phyloP scores from a whole-genome alignment of 345 rosid species.

The Pugionium cornutum region DNA sequence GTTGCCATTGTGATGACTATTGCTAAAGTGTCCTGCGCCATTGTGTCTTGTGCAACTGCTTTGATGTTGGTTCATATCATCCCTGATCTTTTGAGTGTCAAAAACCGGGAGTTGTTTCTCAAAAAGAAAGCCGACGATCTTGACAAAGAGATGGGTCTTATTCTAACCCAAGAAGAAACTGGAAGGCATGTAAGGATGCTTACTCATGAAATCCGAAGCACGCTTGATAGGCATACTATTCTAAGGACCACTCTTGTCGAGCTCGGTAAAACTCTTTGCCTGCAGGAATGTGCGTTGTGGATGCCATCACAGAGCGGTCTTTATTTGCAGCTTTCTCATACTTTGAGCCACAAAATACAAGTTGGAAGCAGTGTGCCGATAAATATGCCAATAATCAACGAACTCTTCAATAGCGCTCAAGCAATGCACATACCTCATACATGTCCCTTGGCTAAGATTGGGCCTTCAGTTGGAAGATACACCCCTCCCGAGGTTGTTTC shows the following conservation, averaged over 20 bases:
- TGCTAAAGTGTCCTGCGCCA: conserved; percentile 80
- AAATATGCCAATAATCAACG: conserved; percentile 56
- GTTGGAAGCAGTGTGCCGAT: conserved; percentile 66
- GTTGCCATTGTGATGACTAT: conserved; percentile 83
- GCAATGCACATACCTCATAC: conserved; percentile 72
- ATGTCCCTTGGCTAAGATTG: conserved; percentile 75
- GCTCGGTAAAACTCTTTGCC: conserved; percentile 72
- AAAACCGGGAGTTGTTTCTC: conserved; percentile 74
- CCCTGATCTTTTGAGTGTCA: conserved; percentile 81
- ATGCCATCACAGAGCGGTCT: conserved; percentile 78
- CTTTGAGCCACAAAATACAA: conserved; percentile 61
- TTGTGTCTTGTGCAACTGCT: conserved; percentile 88
- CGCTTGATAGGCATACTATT: conserved; percentile 81
- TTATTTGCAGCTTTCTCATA: conserved; percentile 71
- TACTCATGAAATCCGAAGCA: conserved; percentile 94
- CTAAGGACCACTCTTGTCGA: conserved; percentile 89
- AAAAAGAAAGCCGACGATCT: conserved; percentile 88
- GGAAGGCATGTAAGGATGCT: conserved; percentile 94
- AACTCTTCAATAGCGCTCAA: conserved; percentile 65
- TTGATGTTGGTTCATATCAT: conserved; percentile 89
- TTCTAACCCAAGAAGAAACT: conserved; percentile 88
- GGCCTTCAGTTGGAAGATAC: conserved; percentile 66
- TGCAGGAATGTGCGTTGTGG: conserved; percentile 95
- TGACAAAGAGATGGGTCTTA: conserved; percentile 86
- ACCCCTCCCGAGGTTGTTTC: conserved; percentile 79